phyloP scores from a whole-genome alignment of 352 stramenopile genomes.

The Globisporangium cylindrosporum region DNA sequence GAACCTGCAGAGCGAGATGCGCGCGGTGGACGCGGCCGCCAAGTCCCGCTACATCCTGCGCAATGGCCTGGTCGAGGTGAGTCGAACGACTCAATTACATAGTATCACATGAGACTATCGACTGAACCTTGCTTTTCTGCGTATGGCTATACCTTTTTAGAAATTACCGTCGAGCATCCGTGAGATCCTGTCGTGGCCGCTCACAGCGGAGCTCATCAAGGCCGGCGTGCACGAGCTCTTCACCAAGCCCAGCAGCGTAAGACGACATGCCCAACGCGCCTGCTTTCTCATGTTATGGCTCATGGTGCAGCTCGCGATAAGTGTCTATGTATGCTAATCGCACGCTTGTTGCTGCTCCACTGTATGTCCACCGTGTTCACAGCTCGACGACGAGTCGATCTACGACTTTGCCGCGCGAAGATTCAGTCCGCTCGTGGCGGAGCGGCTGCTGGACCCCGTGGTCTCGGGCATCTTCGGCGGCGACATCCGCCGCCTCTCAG shows the following conservation, averaged over 20 bases:
- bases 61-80: slow-evolving; percentile 63
- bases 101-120: too few species aligned
- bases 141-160: slow-evolving; percentile 18
- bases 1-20: slow-evolving; percentile 58
- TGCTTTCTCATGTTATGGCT: not conserved
- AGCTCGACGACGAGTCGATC: slow-evolving; percentile 71
- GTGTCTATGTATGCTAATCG: not conserved
- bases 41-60: slow-evolving; percentile 77
- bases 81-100: not conserved
- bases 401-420: slow-evolving; percentile 76
- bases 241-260: slow-evolving; percentile 27
- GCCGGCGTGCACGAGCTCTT: slow-evolving; percentile 72
- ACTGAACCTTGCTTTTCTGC: not conserved
- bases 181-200: slow-evolving; percentile 63
- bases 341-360: not conserved
- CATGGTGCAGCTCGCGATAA: not conserved
- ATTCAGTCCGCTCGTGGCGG: slow-evolving; percentile 77
- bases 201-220: slow-evolving; percentile 47
- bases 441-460: slow-evolving; percentile 79
- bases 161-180: slow-evolving; percentile 59
- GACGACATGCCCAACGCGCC: not conserved
- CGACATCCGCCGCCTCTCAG: slow-evolving; percentile 73
- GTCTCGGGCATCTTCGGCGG: slow-evolving; percentile 86
- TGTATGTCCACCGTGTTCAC: not conserved
- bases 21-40: slow-evolving; percentile 53